A percentile compares a stretch with the other conserved stretches of the same genome.
Evolutionary conservation across 192 early-diverging fungal genomes (phyloP).

Genomic region (Spizellomyces punctatus): DNA sequence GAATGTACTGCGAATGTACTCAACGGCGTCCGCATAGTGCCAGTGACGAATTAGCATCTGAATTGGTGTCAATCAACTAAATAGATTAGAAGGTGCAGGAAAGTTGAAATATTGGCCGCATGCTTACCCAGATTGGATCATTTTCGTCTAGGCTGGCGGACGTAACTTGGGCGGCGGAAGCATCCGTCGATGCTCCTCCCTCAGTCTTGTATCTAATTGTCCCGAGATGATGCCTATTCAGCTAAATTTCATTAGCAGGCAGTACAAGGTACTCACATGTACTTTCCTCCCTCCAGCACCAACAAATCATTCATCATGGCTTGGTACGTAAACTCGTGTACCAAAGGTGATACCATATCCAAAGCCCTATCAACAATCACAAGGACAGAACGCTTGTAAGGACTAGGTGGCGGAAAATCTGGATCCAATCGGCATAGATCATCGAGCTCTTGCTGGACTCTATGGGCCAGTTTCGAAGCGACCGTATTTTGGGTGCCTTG

Average conservation of each 20-base stretch:
- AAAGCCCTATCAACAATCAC: conserved; percentile 91
- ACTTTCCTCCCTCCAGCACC: conserved; percentile 43
- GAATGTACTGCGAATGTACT: conserved; percentile 72
- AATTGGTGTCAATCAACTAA: background rate
- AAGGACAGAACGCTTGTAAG: conserved; percentile 68
- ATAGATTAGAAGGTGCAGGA: too few species aligned
- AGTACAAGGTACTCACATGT: conserved; percentile 17
- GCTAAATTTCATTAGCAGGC: conserved; percentile 1
- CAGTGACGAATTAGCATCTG: conserved; percentile 70
- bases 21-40: conserved; percentile 79
- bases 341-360: conserved; percentile 85
- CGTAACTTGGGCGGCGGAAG: conserved; percentile 47
- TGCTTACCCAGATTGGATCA: conserved; percentile 72
- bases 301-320: conserved; percentile 97
- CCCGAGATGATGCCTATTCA: background rate
- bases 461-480: conserved; percentile 73
- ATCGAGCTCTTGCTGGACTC: conserved; percentile 86
- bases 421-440: conserved; percentile 67
- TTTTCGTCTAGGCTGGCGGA: conserved; percentile 67
- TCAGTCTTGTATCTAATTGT: conserved; percentile 35
- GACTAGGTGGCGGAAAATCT: conserved; percentile 48
- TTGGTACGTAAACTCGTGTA: conserved; percentile 99
- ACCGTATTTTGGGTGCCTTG: conserved; percentile 71
- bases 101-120: background rate
- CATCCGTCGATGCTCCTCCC: conserved; percentile 39